Percentiles rank a stretch among this genome's conserved stretches.
These are phyloP conservation scores for Ogataea haglerorum DNA, from an alignment of 805 yeast genomes.

Conservation along the genomic window DNA sequence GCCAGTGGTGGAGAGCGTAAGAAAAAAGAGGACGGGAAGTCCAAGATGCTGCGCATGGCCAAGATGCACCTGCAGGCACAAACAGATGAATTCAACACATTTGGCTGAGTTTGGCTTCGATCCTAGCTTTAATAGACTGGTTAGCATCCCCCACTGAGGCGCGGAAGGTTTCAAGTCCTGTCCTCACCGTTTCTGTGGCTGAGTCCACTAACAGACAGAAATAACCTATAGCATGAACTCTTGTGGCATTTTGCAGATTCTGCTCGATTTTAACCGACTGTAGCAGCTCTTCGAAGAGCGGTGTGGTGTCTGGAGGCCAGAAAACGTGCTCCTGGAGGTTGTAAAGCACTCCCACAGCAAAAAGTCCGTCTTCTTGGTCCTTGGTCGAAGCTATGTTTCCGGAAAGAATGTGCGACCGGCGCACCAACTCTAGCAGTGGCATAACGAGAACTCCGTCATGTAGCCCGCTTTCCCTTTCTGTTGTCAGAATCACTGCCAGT, in stretches of 20 bases:
- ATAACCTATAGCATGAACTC: slow-evolving; percentile 27
- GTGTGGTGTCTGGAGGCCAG: background rate
- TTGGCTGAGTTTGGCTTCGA: slow-evolving; percentile 15
- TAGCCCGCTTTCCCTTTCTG: slow-evolving; percentile 3
- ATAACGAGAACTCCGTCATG: slow-evolving; percentile 6
- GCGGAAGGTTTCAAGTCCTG: slow-evolving; percentile 16
- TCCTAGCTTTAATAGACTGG: slow-evolving; percentile 10
- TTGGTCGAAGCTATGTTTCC: slow-evolving; percentile 2
- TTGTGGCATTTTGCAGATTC: slow-evolving; percentile 6
- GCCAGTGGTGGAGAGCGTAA: slow-evolving; percentile 44
- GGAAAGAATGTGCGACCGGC: slow-evolving; percentile 10
- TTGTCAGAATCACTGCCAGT: slow-evolving; percentile 15
- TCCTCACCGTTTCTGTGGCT: slow-evolving; percentile 2
- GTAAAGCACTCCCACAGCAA: slow-evolving; percentile 20
- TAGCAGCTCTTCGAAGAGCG: slow-evolving; percentile 2
- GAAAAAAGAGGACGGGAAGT: slow-evolving; percentile 64
- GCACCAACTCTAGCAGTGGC: slow-evolving; percentile 12
- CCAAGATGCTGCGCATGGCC: slow-evolving; percentile 75
- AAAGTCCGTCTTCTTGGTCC: slow-evolving; percentile 14
- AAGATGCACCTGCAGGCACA: slow-evolving; percentile 59
- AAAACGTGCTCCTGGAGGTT: slow-evolving; percentile 9
- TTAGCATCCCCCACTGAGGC: slow-evolving; percentile 7
- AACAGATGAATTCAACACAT: slow-evolving; percentile 70
- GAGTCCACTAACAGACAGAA: slow-evolving; percentile 21
- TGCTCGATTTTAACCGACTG: slow-evolving; percentile 7